Evolutionary conservation across 805 yeast species (phyloP).

Genomic region (Kregervanrija fluxuum): DNA sequence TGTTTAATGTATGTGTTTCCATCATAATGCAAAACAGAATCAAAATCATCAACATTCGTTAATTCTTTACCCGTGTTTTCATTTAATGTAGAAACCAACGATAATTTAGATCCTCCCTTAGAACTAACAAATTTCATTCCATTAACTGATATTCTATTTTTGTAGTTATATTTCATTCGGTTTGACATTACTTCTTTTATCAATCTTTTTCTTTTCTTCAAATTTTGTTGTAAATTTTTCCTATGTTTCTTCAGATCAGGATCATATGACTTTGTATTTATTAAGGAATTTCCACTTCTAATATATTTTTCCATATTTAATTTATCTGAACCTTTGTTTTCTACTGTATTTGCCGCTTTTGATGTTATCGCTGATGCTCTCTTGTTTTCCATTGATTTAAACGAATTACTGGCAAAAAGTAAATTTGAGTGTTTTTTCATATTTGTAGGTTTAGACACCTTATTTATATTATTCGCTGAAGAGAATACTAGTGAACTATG

Average conservation of each 20-base stretch:
- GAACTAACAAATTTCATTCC: constrained; percentile 38
- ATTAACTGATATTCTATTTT: constrained; percentile 38
- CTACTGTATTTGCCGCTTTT: too few species aligned
- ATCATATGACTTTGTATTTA: background rate
- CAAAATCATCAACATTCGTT: constrained; percentile 14
- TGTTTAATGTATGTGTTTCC: constrained; percentile 16
- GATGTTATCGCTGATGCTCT: too few species aligned
- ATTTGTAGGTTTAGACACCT: too few species aligned
- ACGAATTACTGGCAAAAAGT: too few species aligned
- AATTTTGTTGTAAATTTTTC: background rate
- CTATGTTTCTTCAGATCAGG: too few species aligned
- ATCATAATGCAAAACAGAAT: constrained; percentile 10
- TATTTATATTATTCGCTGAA: too few species aligned
- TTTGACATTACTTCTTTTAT: constrained; percentile 19
- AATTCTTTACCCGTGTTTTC: constrained; percentile 10
- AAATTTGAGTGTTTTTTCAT: too few species aligned
- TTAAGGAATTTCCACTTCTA: too few species aligned
- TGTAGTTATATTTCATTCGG: constrained; percentile 32
- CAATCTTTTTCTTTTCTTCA: constrained; percentile 15
- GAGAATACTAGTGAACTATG: background rate
- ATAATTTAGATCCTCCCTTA: constrained; percentile 33
- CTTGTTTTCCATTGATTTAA: too few species aligned
- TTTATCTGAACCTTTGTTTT: too few species aligned
- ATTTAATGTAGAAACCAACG: constrained; percentile 28
- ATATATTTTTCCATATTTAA: too few species aligned